phyloP scores from a whole-genome alignment of 2,329 filamentous ascomycete species.

The Pleoardoris graminearum region DNA sequence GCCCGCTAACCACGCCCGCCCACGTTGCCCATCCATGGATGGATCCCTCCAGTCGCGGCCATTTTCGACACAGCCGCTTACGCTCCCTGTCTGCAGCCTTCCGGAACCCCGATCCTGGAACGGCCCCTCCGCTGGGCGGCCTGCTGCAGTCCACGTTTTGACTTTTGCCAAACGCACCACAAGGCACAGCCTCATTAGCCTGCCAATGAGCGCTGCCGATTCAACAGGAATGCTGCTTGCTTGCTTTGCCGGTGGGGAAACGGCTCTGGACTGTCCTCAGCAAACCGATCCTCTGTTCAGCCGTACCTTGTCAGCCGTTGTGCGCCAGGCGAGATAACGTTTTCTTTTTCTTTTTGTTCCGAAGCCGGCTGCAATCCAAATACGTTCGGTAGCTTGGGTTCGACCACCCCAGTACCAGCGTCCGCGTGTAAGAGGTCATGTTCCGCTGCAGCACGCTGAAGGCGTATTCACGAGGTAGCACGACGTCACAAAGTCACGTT shows the following conservation, averaged over 20 bases:
- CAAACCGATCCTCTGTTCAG: constrained; percentile 3
- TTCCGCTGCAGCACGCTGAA: constrained; percentile 7
- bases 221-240: constrained; percentile 16
- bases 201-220: constrained; percentile 14
- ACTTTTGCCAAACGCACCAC: constrained; percentile 30
- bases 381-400: constrained; percentile 13
- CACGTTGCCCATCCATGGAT: constrained; percentile 13
- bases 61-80: constrained; percentile 1
- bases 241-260: constrained; percentile 10
- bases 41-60: not conserved
- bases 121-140: not conserved
- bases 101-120: constrained; percentile 17
- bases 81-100: constrained; percentile 4
- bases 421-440: constrained; percentile 4
- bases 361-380: constrained; percentile 17
- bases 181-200: constrained; percentile 28
- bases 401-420: constrained; percentile 5
- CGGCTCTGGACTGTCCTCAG: no score
- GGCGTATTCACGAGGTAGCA: constrained; percentile 22
- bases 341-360: no score
- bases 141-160: not conserved
- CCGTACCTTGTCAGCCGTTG: constrained; percentile 17
- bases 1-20: constrained; percentile 13
- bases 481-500: constrained; percentile 24
- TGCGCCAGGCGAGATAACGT: constrained; percentile 14